Evolutionary conservation across 164 flowering plant species (phyloP).

Genomic region (Sextonia rubra): DNA sequence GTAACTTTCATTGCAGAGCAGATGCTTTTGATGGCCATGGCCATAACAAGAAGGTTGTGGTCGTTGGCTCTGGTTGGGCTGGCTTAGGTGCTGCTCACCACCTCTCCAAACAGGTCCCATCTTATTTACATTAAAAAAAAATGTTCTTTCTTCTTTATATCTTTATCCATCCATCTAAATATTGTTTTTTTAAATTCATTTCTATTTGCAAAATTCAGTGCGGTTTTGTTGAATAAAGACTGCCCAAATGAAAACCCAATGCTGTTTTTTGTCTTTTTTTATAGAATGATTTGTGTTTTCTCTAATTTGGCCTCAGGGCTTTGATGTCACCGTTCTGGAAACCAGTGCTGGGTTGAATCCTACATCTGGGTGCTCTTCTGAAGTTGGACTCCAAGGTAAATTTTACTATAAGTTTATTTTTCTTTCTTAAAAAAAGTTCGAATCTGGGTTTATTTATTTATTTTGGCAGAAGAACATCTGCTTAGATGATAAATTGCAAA

Average conservation of each 20-base stretch:
- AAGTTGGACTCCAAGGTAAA: slow-evolving; percentile 44
- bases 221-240: not conserved
- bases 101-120: slow-evolving; percentile 54
- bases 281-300: not conserved
- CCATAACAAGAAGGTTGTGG: slow-evolving; percentile 41
- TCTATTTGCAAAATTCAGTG: too few relatives aligned
- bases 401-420: not conserved
- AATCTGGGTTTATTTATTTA: too few relatives aligned
- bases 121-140: not conserved
- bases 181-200: not conserved
- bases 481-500: too few relatives aligned
- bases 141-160: slow-evolving; percentile 5
- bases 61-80: slow-evolving; percentile 67
- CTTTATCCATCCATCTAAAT: not conserved
- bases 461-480: not conserved
- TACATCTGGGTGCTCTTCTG: slow-evolving; percentile 25
- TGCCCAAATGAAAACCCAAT: not conserved
- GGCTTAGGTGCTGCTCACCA: slow-evolving; percentile 67
- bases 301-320: slow-evolving; percentile 35
- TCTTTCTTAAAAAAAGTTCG: not conserved
- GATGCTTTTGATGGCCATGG: slow-evolving; percentile 17
- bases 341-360: slow-evolving; percentile 18
- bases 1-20: slow-evolving; percentile 25
- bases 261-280: not conserved
- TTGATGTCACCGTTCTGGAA: slow-evolving; percentile 55